Base-by-base conservation (phyloP, 1,139 yeast genomes). In the Candida pseudoviswanathii region DNA sequence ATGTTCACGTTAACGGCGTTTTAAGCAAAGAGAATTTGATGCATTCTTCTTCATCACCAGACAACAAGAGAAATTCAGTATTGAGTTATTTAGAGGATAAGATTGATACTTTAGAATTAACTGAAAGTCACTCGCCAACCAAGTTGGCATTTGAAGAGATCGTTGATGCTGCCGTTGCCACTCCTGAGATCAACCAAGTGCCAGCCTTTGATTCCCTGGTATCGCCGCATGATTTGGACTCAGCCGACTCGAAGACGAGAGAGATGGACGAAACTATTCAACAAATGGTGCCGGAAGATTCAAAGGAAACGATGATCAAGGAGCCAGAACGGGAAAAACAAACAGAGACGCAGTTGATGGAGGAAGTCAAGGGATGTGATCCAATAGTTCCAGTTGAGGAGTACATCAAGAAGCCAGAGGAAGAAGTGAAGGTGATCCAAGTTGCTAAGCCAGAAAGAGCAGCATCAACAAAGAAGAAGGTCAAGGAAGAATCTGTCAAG, bases 1-100 rank as follows among this genome's bases (percentile, higher is more conserved):
- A 77, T 55, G 67, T 72, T 11, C 65, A 78, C 69, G 81, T 78
- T 60, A 66, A 78, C 65, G 77, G 82, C 63, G 73, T 73, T 57
- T 64, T 75, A 54, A 61, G 78, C 49, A 68, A 65, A 51, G 78
- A 74, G 42, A 61, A 59, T 51, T 32, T 42, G 21, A 31, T 41
- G n/a, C 40, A 43, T 34, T 36, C 46, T 27, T 36, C 30, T 10
- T n/a, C 16, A 21, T 53, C 57, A 2, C 56, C 56, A 4, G 58
- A 50, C 8, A 69, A 70, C 29, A 73, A 73, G 60, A 62, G 78
- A 42, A 74, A 73, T 54, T 70, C 79, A 2, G 80, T 74, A 2
- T 65, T 77, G 54, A 68, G 74, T 57, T 76, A 76, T 53, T 67
- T 76, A 59, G 81, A 75, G 54, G 80, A 75, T 57, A 75, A 71